A percentile compares a stretch with the other conserved stretches of the same genome.
These are phyloP conservation scores for Nematodospora anomalae DNA, from an alignment of 1,139 yeast genomes.

Conservation along the genomic window DNA sequence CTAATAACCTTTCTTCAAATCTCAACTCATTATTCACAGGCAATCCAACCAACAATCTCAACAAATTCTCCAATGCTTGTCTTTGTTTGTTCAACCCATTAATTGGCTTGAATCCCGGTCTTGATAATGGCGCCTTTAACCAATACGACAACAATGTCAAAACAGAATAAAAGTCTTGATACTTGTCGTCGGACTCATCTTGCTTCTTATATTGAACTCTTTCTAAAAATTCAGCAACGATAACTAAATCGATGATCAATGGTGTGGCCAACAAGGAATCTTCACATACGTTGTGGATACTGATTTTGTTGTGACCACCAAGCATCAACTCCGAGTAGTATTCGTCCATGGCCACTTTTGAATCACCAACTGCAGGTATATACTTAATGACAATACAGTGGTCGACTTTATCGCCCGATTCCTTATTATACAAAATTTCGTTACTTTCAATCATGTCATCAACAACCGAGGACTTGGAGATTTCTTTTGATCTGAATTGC, in stretches of 20 bases:
- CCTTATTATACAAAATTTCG: slow-evolving; percentile 79
- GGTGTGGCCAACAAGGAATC: slow-evolving; percentile 95
- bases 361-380: slow-evolving; percentile 91
- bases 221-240: slow-evolving; percentile 85
- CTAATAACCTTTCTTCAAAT: slow-evolving; percentile 66
- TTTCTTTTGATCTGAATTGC: slow-evolving; percentile 95
- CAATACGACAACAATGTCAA: slow-evolving; percentile 88
- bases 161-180: slow-evolving; percentile 77
- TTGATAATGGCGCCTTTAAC: slow-evolving; percentile 94
- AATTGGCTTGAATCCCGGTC: slow-evolving; percentile 87
- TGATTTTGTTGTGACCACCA: slow-evolving; percentile 94
- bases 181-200: slow-evolving; percentile 40
- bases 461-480: slow-evolving; percentile 88
- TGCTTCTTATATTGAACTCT: slow-evolving; percentile 76
- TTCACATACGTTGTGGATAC: slow-evolving; percentile 94
- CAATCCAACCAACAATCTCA: slow-evolving; percentile 86
- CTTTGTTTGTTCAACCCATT: slow-evolving; percentile 96
- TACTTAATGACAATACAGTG: slow-evolving; percentile 96
- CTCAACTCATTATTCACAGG: slow-evolving; percentile 89
- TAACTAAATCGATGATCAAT: slow-evolving; percentile 84
- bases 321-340: slow-evolving; percentile 95
- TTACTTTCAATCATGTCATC: slow-evolving; percentile 94
- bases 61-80: slow-evolving; percentile 84
- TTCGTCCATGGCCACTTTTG: slow-evolving; percentile 98
- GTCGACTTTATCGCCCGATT: slow-evolving; percentile 76